Evolutionary conservation across 2,329 filamentous ascomycete species (phyloP).

Genomic region (Hypoxylon sp.): DNA sequence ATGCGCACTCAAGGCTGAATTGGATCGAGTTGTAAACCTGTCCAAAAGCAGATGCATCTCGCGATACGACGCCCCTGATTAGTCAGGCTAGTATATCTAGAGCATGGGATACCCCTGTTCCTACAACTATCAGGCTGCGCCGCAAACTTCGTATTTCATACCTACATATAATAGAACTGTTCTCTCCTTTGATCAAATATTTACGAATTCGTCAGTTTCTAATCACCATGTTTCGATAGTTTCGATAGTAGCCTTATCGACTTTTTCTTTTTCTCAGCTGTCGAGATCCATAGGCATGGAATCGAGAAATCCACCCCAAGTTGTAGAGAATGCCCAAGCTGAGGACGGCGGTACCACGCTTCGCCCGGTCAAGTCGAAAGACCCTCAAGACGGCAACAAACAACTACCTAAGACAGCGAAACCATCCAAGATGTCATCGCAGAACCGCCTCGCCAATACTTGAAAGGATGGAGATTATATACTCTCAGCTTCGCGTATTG

Average conservation of each 20-base stretch:
- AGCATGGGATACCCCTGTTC: slow-evolving; percentile 15
- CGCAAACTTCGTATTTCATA: slow-evolving; percentile 5
- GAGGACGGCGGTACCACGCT: slow-evolving; percentile 31
- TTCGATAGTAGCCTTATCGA: background rate
- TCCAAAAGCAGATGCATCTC: background rate
- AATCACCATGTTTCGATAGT: slow-evolving; percentile 18
- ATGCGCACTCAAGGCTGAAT: background rate
- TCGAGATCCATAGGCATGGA: slow-evolving; percentile 1
- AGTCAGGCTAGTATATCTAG: slow-evolving; percentile 6
- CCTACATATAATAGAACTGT: slow-evolving; percentile 1
- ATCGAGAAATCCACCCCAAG: background rate
- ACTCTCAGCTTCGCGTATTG: slow-evolving; percentile 36
- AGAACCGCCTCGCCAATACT: slow-evolving; percentile 30
- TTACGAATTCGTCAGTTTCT: background rate
- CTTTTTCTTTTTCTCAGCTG: background rate
- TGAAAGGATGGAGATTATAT: slow-evolving; percentile 42
- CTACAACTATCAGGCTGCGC: slow-evolving; percentile 2
- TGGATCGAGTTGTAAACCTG: background rate
- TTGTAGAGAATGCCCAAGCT: background rate
- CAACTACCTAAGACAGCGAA: slow-evolving; percentile 13
- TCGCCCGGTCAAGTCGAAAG: slow-evolving; percentile 11
- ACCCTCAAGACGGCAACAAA: slow-evolving; percentile 17
- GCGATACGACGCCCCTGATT: background rate
- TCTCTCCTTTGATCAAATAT: slow-evolving; percentile 5
- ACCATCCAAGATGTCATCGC: background rate